Evolutionary conservation across 2,329 filamentous ascomycete species (phyloP).

Genomic region (Cladorrhinum sp.): DNA sequence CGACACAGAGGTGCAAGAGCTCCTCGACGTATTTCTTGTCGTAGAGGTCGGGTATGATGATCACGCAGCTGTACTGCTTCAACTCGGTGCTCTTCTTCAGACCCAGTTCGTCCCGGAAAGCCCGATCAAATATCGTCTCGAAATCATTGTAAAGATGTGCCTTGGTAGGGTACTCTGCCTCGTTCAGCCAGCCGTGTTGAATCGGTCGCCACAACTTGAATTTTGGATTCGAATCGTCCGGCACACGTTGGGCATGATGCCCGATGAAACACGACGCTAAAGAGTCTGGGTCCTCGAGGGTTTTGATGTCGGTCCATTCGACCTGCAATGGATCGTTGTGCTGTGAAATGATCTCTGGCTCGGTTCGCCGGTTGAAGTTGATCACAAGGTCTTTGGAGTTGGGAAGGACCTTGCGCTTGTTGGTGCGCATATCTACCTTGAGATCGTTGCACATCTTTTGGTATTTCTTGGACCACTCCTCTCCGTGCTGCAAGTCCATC

Average conservation of each 20-base stretch:
- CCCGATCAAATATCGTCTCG: slow-evolving; percentile 79
- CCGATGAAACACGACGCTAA: slow-evolving; percentile 70
- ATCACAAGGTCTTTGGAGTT: slow-evolving; percentile 95
- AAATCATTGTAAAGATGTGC: slow-evolving; percentile 84
- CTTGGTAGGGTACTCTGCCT: slow-evolving; percentile 78
- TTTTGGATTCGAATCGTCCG: slow-evolving; percentile 81
- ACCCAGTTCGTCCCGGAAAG: slow-evolving; percentile 80
- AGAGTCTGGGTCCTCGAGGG: slow-evolving; percentile 62
- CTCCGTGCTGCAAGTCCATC: slow-evolving; percentile 78
- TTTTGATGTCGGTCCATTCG: slow-evolving; percentile 85
- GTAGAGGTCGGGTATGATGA: slow-evolving; percentile 94
- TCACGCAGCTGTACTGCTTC: slow-evolving; percentile 91
- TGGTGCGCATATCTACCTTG: slow-evolving; percentile 84
- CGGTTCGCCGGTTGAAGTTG: slow-evolving; percentile 85
- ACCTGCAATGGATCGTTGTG: slow-evolving; percentile 94
- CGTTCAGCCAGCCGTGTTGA: slow-evolving; percentile 81
- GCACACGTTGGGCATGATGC: slow-evolving; percentile 76
- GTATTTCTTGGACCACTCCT: slow-evolving; percentile 75
- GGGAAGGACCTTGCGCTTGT: slow-evolving; percentile 92
- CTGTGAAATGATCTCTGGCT: slow-evolving; percentile 82
- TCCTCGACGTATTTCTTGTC: slow-evolving; percentile 89
- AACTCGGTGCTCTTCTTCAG: slow-evolving; percentile 75
- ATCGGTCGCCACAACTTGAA: slow-evolving; percentile 95
- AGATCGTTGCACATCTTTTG: slow-evolving; percentile 80
- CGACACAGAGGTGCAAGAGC: slow-evolving; percentile 79